Evolutionary conservation across 2,329 filamentous ascomycete species (phyloP), one percentile per base, ranked within the genome.

Genomic region (Fragosphaeria purpurea): DNA sequence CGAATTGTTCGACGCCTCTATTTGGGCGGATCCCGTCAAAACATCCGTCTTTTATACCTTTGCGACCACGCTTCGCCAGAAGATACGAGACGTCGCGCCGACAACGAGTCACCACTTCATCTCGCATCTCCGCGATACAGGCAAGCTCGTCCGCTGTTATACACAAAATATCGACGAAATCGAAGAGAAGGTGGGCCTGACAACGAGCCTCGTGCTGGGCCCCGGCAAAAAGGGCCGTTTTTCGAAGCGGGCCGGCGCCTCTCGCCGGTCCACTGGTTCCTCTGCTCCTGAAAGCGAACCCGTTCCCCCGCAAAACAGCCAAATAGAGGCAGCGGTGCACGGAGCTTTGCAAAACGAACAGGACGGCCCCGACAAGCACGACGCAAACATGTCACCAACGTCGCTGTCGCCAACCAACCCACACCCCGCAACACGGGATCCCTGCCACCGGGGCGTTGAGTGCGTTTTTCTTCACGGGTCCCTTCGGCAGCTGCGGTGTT

Each of bases 111-210:
- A 88, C 64, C 77, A 76, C 50, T 86, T 88, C 61, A 82, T 88
- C 57, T 75, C 77, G 42, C 76, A 80, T 37, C 70, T 88, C 5
- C 74, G 82, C 43, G 81, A 86, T 60, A 74, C 77, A 4, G 80
- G 82, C 4, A 83, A 84, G 55, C 70, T 88, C 5, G 80, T 86
- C 35, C 71, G 83, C 40, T 85, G 83, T 59, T 88, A 88, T 59
- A 87, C 83, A 0, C 83, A 88, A 57, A 88, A 87, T 56, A 87
- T 88, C 56, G 83, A 88, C 57, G 79, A 81, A 54, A 77, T 88
- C 6, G 84, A 88, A 61, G 79, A 82, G 59, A 80, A 83, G 51
- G 81, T 85, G 42, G 83, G 83, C 4, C 68, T 87, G 4, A 78
- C 74, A 12, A 85, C 81, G 0, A 75, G 81, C 49, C 69, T 87